phyloP scores from a whole-genome alignment of 2,329 filamentous ascomycete species.

The Aspergillus pseudoglaucus region DNA sequence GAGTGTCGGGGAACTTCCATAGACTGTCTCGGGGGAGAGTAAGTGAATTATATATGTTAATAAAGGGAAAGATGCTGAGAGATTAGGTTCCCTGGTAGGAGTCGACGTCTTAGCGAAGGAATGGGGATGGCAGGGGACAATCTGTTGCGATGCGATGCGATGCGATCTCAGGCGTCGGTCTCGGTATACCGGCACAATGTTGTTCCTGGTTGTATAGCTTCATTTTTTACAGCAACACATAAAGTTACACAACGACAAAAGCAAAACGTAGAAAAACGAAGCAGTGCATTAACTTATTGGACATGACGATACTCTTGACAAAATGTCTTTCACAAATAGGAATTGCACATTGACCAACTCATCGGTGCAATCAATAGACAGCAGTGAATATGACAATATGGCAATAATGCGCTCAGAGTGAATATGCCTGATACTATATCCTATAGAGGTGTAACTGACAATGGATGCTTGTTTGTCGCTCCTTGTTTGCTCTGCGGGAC shows the following conservation, averaged over 20 bases:
- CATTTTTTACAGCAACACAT: not conserved
- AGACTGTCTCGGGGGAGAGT: too few relatives aligned
- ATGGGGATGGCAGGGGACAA: not conserved
- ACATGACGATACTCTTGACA: too few relatives aligned
- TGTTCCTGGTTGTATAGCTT: not conserved
- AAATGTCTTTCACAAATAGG: too few relatives aligned
- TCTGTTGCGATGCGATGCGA: not conserved
- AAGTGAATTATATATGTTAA: too few relatives aligned
- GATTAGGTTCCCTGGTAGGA: too few relatives aligned
- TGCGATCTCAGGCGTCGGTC: not conserved
- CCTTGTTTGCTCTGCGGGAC: not conserved
- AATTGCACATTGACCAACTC: too few relatives aligned
- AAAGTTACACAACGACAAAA: not conserved
- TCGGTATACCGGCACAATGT: not conserved
- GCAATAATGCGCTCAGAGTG: not conserved
- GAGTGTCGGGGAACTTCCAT: not conserved
- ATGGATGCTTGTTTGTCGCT: not conserved
- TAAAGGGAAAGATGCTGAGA: too few relatives aligned
- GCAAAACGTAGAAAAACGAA: not conserved
- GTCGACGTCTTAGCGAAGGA: not conserved
- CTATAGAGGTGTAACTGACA: not conserved
- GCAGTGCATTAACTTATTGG: too few relatives aligned
- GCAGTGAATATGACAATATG: too few relatives aligned
- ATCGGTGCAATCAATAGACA: too few relatives aligned
- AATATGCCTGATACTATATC: not conserved